Conservation (phyloP, 345 rosid genomes). For the Triadica sebifera region DNA sequence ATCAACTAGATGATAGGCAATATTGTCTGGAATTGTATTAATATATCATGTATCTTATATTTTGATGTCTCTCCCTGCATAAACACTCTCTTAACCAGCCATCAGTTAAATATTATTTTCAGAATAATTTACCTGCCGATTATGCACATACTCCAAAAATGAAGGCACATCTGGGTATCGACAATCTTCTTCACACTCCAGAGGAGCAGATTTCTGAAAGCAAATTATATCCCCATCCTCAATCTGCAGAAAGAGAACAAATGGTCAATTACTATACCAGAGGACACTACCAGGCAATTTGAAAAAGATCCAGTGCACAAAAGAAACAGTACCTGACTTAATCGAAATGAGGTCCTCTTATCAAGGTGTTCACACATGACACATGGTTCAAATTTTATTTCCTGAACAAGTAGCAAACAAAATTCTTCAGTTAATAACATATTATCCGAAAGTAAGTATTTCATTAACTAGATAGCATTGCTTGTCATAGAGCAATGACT, state of each 20-base stretch:
- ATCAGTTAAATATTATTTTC: background rate
- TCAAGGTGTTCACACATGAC: slow-evolving; percentile 95
- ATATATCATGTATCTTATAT: background rate
- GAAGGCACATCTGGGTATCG: slow-evolving; percentile 80
- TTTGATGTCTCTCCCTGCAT: background rate
- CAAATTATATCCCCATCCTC: slow-evolving; percentile 98
- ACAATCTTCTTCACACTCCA: slow-evolving; percentile 50
- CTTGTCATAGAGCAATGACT: no score
- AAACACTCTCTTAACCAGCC: background rate
- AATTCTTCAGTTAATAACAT: background rate
- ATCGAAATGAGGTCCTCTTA: slow-evolving; percentile 61
- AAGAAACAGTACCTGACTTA: slow-evolving; percentile 56
- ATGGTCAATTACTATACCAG: background rate
- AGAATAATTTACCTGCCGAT: slow-evolving; percentile 64
- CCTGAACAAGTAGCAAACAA: slow-evolving; percentile 43
- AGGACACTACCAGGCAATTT: background rate
- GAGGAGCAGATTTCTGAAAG: slow-evolving; percentile 68
- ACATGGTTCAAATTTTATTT: slow-evolving; percentile 86
- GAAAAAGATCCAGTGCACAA: background rate
- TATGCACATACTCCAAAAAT: slow-evolving; percentile 87
- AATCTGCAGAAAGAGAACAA: slow-evolving; percentile 41
- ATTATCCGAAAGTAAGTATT: background rate
- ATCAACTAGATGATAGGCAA: background rate
- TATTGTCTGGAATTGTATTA: background rate
- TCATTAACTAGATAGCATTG: background rate